phyloP scores from a whole-genome alignment of 2,329 filamentous ascomycete species.

The Talaromyces sp. region DNA sequence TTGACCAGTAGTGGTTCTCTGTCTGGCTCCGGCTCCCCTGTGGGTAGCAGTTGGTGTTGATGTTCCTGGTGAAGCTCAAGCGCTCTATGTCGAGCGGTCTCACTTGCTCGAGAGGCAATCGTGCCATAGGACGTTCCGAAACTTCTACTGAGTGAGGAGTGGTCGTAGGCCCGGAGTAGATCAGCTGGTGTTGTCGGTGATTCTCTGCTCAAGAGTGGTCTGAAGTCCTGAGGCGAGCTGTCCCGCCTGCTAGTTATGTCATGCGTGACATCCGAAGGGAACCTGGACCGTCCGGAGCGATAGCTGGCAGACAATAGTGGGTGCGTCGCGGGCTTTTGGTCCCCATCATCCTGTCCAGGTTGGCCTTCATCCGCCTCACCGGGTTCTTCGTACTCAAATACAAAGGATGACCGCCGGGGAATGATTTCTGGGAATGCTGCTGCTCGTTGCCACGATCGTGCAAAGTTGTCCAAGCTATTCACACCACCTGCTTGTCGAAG shows the following conservation, averaged over 20 bases:
- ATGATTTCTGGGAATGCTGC: slow-evolving; percentile 85
- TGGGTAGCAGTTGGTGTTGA: slow-evolving; percentile 47
- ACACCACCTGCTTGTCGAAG: slow-evolving; percentile 72
- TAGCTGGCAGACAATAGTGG: slow-evolving; percentile 8
- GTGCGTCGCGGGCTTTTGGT: slow-evolving; percentile 10
- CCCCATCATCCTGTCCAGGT: slow-evolving; percentile 23
- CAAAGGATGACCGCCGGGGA: slow-evolving; percentile 71
- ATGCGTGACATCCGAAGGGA: slow-evolving; percentile 7
- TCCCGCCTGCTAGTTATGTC: background rate
- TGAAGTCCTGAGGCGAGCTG: slow-evolving; percentile 17
- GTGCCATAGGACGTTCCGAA: slow-evolving; percentile 63
- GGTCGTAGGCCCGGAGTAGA: slow-evolving; percentile 46
- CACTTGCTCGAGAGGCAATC: slow-evolving; percentile 54
- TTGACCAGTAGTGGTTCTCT: slow-evolving; percentile 78
- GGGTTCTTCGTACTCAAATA: slow-evolving; percentile 48
- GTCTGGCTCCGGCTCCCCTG: slow-evolving; percentile 54
- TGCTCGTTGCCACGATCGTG: slow-evolving; percentile 85
- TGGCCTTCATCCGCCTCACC: slow-evolving; percentile 44
- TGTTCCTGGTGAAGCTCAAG: slow-evolving; percentile 53
- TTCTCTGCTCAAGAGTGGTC: slow-evolving; percentile 20
- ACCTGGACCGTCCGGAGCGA: slow-evolving; percentile 13
- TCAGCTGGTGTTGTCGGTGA: slow-evolving; percentile 11
- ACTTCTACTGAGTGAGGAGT: slow-evolving; percentile 67
- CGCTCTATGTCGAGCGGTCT: slow-evolving; percentile 55
- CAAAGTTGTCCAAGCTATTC: slow-evolving; percentile 92